Conservation (phyloP, 2,329 filamentous ascomycete genomes). For the Domatiomyces catenatus region DNA sequence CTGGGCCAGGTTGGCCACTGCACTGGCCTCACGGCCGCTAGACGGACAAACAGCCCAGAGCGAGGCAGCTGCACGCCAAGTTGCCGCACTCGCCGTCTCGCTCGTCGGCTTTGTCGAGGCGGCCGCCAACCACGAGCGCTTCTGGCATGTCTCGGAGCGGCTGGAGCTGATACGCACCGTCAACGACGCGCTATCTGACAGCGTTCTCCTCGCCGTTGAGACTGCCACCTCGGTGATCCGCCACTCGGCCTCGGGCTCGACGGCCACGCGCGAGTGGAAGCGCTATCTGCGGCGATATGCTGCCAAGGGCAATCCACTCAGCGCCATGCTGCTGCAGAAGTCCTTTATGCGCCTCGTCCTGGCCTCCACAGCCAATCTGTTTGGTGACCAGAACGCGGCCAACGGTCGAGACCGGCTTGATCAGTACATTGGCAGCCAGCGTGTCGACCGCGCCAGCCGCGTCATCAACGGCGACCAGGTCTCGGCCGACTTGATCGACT, state of each 20-base stretch:
- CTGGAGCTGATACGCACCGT: slow-evolving; percentile 57
- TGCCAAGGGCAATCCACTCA: slow-evolving; percentile 61
- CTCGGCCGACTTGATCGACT: slow-evolving; percentile 33
- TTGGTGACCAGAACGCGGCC: slow-evolving; percentile 46
- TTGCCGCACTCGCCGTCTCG: slow-evolving; percentile 65
- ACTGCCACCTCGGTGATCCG: slow-evolving; percentile 81
- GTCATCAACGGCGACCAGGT: slow-evolving; percentile 18
- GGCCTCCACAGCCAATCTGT: slow-evolving; percentile 58
- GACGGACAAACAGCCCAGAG: slow-evolving; percentile 39
- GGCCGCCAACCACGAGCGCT: slow-evolving; percentile 58
- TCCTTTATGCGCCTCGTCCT: slow-evolving; percentile 77
- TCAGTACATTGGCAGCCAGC: slow-evolving; percentile 46
- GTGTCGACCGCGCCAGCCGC: slow-evolving; percentile 11
- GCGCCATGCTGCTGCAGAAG: slow-evolving; percentile 79
- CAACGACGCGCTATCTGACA: slow-evolving; percentile 61
- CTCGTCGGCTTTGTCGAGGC: slow-evolving; percentile 84
- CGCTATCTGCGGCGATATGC: slow-evolving; percentile 72
- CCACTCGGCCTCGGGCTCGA: slow-evolving; percentile 54
- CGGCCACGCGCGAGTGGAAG: slow-evolving; percentile 68
- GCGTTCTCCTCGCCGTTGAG: slow-evolving; percentile 73
- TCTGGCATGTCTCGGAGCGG: slow-evolving; percentile 65
- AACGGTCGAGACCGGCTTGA: slow-evolving; percentile 55
- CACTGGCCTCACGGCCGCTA: slow-evolving; percentile 40
- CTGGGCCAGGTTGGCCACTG: slow-evolving; percentile 47
- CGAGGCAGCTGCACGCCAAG: slow-evolving; percentile 42